Evolutionary conservation across 2,329 filamentous ascomycete species (phyloP), one percentile per base, ranked within the genome.

Genomic region (Fusarium avenaceum): DNA sequence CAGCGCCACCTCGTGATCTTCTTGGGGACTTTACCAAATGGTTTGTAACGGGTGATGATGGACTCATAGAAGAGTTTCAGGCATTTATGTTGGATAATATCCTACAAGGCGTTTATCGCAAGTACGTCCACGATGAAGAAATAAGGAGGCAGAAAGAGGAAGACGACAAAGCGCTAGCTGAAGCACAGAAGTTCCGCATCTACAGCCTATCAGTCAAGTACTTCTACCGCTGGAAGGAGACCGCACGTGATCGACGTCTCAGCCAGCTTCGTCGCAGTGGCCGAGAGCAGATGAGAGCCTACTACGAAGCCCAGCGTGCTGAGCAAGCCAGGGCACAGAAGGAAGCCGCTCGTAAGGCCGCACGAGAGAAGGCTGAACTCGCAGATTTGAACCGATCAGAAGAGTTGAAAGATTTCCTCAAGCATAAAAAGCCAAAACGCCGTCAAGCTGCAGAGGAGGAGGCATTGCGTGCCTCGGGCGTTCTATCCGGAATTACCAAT

Each of bases 151-250:
- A 74, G 20, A 80, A 76, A 46, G 85, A 86, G 57, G 85, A 86
- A 68, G 84, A 87, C 40, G 80, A 82, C 19, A 70, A 74, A 64
- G 71, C 83, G 71, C 44, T 84, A 75, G 80, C 80, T 4, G 77
- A 85, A 53, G 85, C 85, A 15, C 78, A 80, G 17, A 75, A 79
- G n/a, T 87, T 85, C 67, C 80, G 84, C 38, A 71, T 68, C 5
- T 83, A 85, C 71, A 87, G 80, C 55, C 77, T 89, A 30, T 77
- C 79, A 14, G 77, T 87, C 60, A 87, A 83, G 47, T 89, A 81
- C 73, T 87, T 88, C 62, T 87, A 88, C 68, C 79, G 79, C 19
- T 89, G 87, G 87, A 84, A 82, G 48, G 74, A 83, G 15, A 81
- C 77, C 39, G 84, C 83, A 10, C 80, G 85, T 14, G 80, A 82